Conservation (phyloP, 1,284 basidiomycete genomes). For the Cystobasidium pallidum region DNA sequence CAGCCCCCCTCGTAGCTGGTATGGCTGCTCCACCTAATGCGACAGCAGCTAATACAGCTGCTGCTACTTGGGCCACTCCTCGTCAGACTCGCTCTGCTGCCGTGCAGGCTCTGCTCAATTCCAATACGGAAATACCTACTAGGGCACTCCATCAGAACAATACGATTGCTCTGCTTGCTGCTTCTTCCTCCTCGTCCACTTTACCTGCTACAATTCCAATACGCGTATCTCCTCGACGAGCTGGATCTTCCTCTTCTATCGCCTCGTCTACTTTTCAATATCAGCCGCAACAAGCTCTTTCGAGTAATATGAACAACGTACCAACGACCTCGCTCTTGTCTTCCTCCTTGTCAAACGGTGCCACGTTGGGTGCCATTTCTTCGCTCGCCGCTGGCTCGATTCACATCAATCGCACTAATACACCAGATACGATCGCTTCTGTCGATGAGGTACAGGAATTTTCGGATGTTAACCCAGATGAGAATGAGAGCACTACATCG, state of each 20-base stretch:
- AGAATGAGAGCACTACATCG: conserved; percentile 26
- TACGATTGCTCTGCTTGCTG: not conserved
- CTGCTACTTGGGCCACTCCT: not conserved
- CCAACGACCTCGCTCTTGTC: not conserved
- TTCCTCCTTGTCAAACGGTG: conserved; percentile 5
- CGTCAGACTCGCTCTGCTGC: conserved; percentile 13
- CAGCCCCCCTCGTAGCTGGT: conserved; percentile 20
- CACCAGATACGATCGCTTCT: conserved; percentile 42
- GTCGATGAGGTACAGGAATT: conserved; percentile 32
- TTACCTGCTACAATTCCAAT: no score
- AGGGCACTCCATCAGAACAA: not conserved
- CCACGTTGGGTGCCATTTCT: conserved; percentile 1
- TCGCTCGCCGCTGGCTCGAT: conserved; percentile 13
- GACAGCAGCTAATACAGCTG: not conserved
- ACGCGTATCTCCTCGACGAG: not conserved
- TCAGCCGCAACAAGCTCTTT: not conserved
- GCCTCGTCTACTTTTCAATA: not conserved
- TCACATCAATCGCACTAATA: conserved; percentile 37
- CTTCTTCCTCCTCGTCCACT: no score
- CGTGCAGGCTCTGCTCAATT: conserved; percentile 12
- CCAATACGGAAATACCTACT: conserved; percentile 10
- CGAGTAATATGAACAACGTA: not conserved
- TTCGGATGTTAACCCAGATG: conserved; percentile 31
- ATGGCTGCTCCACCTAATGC: conserved; percentile 23
- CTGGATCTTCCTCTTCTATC: not conserved